A percentile compares a stretch with the other conserved stretches of the same genome.
Conservation (phyloP, 305 asterid species). For the Petunia hybrid region DNA sequence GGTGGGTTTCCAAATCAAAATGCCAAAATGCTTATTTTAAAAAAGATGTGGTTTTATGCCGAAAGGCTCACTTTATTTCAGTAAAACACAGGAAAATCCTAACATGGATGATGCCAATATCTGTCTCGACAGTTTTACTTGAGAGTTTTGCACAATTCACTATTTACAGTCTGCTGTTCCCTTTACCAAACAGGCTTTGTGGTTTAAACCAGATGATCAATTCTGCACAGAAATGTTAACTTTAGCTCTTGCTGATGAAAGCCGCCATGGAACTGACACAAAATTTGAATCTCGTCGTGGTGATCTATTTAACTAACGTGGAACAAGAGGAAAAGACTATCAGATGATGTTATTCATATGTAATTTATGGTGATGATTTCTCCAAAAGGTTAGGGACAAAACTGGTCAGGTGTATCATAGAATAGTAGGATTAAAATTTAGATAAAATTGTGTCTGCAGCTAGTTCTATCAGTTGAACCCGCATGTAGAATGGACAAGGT, state of each 20-base stretch:
- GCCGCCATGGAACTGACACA: conserved; percentile 49
- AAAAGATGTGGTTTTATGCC: background rate
- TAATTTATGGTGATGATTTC: background rate
- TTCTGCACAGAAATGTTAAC: conserved; percentile 95
- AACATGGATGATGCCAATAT: background rate
- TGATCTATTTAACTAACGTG: conserved; percentile 36
- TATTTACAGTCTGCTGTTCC: background rate
- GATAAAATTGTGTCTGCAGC: conserved; percentile 19
- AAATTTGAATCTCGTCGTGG: conserved; percentile 29
- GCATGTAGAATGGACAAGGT: background rate
- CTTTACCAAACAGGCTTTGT: conserved; percentile 66
- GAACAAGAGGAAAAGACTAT: background rate
- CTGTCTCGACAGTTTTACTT: background rate
- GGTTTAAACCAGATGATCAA: conserved; percentile 85
- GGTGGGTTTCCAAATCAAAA: conserved; percentile 48
- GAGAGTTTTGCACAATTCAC: background rate
- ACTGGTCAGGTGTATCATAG: background rate
- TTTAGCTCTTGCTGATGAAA: conserved; percentile 82
- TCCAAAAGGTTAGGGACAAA: background rate
- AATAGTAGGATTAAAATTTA: background rate
- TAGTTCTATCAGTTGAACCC: background rate
- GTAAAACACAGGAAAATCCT: background rate
- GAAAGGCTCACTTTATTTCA: background rate
- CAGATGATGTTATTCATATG: conserved; percentile 27
- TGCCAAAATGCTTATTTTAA: background rate